phyloP scores from a whole-genome alignment of 108 stramenopile species.

The Cyclotella atomus region DNA sequence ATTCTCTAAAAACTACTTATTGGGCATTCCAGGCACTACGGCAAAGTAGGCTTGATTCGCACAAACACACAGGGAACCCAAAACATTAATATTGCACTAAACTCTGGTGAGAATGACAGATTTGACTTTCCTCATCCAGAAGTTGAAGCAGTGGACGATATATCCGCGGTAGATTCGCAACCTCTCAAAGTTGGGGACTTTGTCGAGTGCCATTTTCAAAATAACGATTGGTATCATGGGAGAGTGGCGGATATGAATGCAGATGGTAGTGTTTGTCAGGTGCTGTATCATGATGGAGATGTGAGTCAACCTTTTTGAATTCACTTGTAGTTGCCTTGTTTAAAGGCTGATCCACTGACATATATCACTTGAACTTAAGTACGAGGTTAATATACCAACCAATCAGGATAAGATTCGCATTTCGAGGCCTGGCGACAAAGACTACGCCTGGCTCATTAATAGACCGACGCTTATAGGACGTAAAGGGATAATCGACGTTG shows the following conservation, averaged over 20 bases:
- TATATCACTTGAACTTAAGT: conserved; percentile 8
- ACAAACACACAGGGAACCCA: background rate
- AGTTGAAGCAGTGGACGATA: conserved; percentile 9
- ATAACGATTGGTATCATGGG: conserved; percentile 43
- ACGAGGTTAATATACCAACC: conserved; percentile 43
- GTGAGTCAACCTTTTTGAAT: conserved; percentile 13
- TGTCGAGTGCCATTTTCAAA: conserved; percentile 37
- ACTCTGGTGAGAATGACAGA: conserved; percentile 11
- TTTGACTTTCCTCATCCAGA: conserved; percentile 16
- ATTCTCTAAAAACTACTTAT: background rate
- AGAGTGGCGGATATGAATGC: conserved; percentile 33
- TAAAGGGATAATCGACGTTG: conserved; percentile 22
- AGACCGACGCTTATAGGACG: conserved; percentile 14
- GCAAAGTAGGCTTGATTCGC: background rate
- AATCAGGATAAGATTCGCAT: conserved; percentile 46
- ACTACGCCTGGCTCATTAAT: conserved; percentile 31
- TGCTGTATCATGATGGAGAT: conserved; percentile 40
- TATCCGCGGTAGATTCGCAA: conserved; percentile 16
- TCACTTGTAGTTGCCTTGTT: background rate
- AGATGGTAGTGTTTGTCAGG: conserved; percentile 35
- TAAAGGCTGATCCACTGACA: background rate
- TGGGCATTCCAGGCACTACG: background rate
- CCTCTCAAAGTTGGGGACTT: conserved; percentile 33
- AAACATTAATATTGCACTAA: background rate
- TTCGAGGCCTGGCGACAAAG: conserved; percentile 19